Conservation (phyloP, 2,329 filamentous ascomycete genomes). For the Colletotrichum sp. region DNA sequence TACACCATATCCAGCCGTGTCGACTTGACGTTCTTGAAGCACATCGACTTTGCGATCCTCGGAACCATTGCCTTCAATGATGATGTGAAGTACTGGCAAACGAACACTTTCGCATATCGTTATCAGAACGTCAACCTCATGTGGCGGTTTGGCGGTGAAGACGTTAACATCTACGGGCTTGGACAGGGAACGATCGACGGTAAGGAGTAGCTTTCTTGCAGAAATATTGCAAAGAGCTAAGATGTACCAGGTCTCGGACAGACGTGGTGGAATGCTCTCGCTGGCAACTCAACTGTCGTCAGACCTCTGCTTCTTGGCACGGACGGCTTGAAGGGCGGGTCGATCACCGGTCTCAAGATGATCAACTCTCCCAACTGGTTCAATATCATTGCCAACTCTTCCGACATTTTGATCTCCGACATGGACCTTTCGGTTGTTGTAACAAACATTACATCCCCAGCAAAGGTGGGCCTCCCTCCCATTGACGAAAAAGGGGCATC, state of each 20-base stretch:
- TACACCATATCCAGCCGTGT: constrained; percentile 68
- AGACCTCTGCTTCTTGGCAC: not conserved
- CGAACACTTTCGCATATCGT: constrained; percentile 63
- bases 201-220: not conserved
- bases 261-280: not conserved
- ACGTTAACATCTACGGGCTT: constrained; percentile 68
- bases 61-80: constrained; percentile 66
- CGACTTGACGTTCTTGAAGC: constrained; percentile 66
- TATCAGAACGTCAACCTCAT: constrained; percentile 65
- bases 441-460: constrained; percentile 36
- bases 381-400: constrained; percentile 68
- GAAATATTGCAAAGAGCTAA: not conserved
- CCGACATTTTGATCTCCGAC: constrained; percentile 65
- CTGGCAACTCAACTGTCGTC: not conserved
- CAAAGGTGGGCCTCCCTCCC: not conserved
- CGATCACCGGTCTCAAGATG: constrained; percentile 33
- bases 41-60: constrained; percentile 62
- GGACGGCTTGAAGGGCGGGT: not conserved
- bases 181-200: not conserved
- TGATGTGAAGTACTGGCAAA: constrained; percentile 71
- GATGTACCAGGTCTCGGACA: not conserved
- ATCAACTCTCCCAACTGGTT: constrained; percentile 55
- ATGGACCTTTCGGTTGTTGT: constrained; percentile 51
- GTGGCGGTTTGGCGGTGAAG: constrained; percentile 33
- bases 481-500: not conserved